Evolutionary conservation across 2,329 filamentous ascomycete species (phyloP).

Genomic region (Fusarium brachygibbosum): DNA sequence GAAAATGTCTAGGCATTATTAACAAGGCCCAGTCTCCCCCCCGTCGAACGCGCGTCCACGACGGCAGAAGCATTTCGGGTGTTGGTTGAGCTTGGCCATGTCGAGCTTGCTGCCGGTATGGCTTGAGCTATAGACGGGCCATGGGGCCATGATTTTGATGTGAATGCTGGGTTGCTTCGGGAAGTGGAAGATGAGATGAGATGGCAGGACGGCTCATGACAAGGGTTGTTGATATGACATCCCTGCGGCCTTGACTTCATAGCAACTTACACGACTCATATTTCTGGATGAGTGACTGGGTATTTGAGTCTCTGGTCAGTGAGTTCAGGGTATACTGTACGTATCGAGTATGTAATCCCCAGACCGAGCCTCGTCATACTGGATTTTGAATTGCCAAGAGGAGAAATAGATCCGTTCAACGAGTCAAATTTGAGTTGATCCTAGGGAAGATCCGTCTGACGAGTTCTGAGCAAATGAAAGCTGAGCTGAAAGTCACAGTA

Average conservation of each 20-base stretch:
- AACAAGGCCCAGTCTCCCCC: slow-evolving; percentile 23
- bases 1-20: slow-evolving; percentile 27
- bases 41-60: slow-evolving; percentile 44
- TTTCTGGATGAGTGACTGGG: slow-evolving; percentile 7
- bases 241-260: slow-evolving; percentile 5
- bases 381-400: slow-evolving; percentile 15
- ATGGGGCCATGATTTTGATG: neutral
- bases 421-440: slow-evolving; percentile 16
- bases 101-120: slow-evolving; percentile 14
- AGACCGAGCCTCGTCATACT: slow-evolving; percentile 23
- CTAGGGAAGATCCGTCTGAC: slow-evolving; percentile 22
- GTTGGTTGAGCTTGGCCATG: slow-evolving; percentile 4
- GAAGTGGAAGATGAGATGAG: slow-evolving; percentile 19
- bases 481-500: neutral
- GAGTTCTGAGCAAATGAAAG: neutral
- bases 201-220: neutral
- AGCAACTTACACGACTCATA: slow-evolving; percentile 8
- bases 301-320: slow-evolving; percentile 2
- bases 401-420: slow-evolving; percentile 18
- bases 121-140: slow-evolving; percentile 12
- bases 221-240: slow-evolving; percentile 1
- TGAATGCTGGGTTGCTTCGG: slow-evolving; percentile 8
- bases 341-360: slow-evolving; percentile 16
- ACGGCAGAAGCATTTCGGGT: slow-evolving; percentile 9
- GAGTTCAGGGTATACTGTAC: slow-evolving; percentile 3